Percentiles rank a stretch among this genome's conserved stretches.
Conservation (phyloP, 2,329 filamentous ascomycete genomes). For the Trichoderma endophyticum region DNA sequence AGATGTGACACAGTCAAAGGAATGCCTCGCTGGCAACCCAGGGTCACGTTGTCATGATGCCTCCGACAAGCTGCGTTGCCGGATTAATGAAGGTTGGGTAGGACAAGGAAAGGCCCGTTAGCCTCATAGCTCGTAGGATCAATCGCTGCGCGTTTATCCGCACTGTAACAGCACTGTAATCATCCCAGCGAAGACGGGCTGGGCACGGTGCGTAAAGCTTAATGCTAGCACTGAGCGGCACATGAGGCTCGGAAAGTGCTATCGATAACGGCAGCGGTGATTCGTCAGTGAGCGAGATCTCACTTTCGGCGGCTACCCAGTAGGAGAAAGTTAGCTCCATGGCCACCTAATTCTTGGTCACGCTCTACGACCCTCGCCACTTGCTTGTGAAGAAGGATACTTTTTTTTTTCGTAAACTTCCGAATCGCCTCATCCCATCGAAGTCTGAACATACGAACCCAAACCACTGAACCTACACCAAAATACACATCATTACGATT, state of each 20-base stretch:
- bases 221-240: constrained; percentile 13
- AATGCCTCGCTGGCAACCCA: constrained; percentile 18
- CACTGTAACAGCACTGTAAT: constrained; percentile 1
- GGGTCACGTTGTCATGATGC: constrained; percentile 18
- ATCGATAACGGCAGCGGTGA: constrained; percentile 14
- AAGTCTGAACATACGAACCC: not conserved
- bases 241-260: constrained; percentile 18
- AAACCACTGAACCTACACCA: not conserved
- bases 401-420: not conserved
- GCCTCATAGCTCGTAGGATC: constrained; percentile 8
- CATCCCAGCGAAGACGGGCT: not conserved
- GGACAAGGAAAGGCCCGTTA: constrained; percentile 12
- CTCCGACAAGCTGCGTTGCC: constrained; percentile 12
- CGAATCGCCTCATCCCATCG: not conserved
- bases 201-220: not conserved
- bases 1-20: constrained; percentile 7
- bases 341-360: not conserved
- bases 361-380: not conserved
- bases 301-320: not conserved
- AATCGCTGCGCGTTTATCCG: constrained; percentile 12
- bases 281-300: not conserved
- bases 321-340: not conserved
- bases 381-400: not conserved
- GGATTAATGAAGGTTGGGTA: constrained; percentile 11
- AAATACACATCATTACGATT: not conserved